Conservation (phyloP, 2,329 filamentous ascomycete genomes). For the Aspergillus novofumigatus region DNA sequence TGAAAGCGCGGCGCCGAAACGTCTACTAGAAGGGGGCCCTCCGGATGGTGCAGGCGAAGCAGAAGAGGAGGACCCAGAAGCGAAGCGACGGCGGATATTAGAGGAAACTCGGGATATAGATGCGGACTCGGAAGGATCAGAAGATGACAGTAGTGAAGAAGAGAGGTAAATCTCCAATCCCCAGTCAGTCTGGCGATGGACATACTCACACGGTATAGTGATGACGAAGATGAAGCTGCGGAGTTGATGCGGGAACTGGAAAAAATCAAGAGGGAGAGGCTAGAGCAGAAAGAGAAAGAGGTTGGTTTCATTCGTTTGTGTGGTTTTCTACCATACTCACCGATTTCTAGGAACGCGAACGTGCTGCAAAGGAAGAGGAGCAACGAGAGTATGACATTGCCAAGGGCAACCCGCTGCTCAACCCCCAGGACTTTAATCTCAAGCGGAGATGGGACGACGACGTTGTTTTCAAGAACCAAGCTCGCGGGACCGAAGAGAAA, state of each 20-base stretch:
- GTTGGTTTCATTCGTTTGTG: slow-evolving; percentile 30
- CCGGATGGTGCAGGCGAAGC: slow-evolving; percentile 36
- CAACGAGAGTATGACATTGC: slow-evolving; percentile 84
- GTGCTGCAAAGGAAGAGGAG: slow-evolving; percentile 75
- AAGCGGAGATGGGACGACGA: slow-evolving; percentile 93
- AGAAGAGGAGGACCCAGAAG: slow-evolving; percentile 60
- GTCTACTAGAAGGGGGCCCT: slow-evolving; percentile 54
- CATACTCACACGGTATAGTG: slow-evolving; percentile 45
- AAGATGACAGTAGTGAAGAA: slow-evolving; percentile 57
- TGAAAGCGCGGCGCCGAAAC: slow-evolving; percentile 53
- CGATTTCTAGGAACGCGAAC: slow-evolving; percentile 64
- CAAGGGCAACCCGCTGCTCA: slow-evolving; percentile 85
- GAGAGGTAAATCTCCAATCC: slow-evolving; percentile 46
- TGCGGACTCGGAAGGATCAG: slow-evolving; percentile 66
- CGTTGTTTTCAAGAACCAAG: slow-evolving; percentile 98
- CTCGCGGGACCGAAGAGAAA: slow-evolving; percentile 87
- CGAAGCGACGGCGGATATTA: slow-evolving; percentile 80
- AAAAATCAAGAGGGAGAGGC: slow-evolving; percentile 84
- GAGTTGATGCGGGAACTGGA: slow-evolving; percentile 90
- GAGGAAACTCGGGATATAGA: slow-evolving; percentile 87
- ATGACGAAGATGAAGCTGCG: slow-evolving; percentile 73
- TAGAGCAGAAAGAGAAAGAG: slow-evolving; percentile 74
- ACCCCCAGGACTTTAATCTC: slow-evolving; percentile 81
- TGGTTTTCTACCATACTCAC: slow-evolving; percentile 10
- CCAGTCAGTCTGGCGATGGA: neutral